Evolutionary conservation across 768 basidiomycete genomes (phyloP).

Genomic region (Austroboletus eburneus): DNA sequence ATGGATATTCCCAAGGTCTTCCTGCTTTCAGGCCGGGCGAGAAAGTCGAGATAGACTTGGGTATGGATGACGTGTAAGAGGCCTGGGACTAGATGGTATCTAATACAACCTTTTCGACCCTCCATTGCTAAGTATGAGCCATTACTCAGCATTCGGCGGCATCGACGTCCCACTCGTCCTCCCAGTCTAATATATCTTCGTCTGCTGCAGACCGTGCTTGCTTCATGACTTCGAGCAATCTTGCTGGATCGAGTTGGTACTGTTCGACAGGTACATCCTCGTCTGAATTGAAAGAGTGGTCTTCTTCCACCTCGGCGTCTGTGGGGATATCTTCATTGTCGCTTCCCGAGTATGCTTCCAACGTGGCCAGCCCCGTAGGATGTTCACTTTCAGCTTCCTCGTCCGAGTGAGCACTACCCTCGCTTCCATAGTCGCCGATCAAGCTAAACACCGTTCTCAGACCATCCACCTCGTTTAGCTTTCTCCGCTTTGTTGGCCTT

Average conservation of each 20-base stretch:
- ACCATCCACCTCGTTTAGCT: conserved; percentile 48
- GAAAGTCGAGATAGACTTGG: conserved; percentile 89
- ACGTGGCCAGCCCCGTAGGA: conserved; percentile 13
- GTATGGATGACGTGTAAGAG: conserved; percentile 80
- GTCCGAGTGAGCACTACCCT: conserved; percentile 35
- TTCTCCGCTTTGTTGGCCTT: conserved; percentile 50
- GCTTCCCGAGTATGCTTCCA: conserved; percentile 24
- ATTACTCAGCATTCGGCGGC: conserved; percentile 1
- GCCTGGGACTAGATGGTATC: conserved; percentile 1
- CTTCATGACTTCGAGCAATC: conserved; percentile 21
- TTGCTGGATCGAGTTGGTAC: conserved; percentile 13
- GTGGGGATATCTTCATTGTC: conserved; percentile 9
- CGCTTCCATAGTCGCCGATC: conserved; percentile 59
- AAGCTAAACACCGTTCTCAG: conserved; percentile 54
- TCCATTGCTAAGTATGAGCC: background rate
- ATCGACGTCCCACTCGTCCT: conserved; percentile 26
- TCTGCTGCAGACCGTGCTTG: conserved; percentile 23
- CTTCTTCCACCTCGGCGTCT: conserved; percentile 13
- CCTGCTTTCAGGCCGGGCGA: conserved; percentile 98
- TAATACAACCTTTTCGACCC: background rate
- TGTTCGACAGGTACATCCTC: conserved; percentile 12
- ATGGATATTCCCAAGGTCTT: conserved; percentile 58
- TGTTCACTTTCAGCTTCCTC: conserved; percentile 6
- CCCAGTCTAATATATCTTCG: conserved; percentile 30
- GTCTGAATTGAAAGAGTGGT: conserved; percentile 7